phyloP scores from a whole-genome alignment of 1,284 basidiomycete genomes.

The Naganishia sp. region DNA sequence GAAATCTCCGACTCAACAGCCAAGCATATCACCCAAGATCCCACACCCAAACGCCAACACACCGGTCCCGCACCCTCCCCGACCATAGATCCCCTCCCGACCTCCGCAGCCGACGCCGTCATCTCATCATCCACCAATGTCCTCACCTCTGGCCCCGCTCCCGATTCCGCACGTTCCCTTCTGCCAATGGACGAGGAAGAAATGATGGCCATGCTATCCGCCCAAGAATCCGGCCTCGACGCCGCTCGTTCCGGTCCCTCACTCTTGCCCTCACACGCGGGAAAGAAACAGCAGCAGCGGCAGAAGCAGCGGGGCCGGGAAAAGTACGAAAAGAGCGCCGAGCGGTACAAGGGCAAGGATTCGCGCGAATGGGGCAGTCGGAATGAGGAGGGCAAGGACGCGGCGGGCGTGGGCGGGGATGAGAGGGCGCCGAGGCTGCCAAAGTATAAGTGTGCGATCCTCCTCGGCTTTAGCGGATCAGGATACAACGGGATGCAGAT shows the following conservation, averaged over 20 bases:
- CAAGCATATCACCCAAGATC: not conserved
- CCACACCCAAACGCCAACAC: constrained; percentile 19
- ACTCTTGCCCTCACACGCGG: not conserved
- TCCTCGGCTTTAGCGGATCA: constrained; percentile 59
- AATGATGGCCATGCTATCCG: constrained; percentile 28
- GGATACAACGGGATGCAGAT: constrained; percentile 92
- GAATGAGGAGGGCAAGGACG: constrained; percentile 1
- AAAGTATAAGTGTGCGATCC: constrained; percentile 60
- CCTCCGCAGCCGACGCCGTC: constrained; percentile 5
- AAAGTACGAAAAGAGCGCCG: constrained; percentile 23
- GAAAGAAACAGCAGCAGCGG: constrained; percentile 1
- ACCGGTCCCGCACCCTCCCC: not conserved
- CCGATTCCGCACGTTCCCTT: not conserved
- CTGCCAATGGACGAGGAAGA: constrained; percentile 24
- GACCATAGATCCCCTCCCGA: not conserved
- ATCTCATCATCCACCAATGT: constrained; percentile 5
- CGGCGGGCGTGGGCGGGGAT: constrained; percentile 16
- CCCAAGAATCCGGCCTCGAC: constrained; percentile 24
- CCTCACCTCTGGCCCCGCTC: not conserved
- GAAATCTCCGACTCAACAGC: not conserved
- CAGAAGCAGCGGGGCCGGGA: constrained; percentile 23
- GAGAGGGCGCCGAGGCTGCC: constrained; percentile 52
- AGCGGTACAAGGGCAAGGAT: constrained; percentile 29
- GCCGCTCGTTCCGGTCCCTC: constrained; percentile 14
- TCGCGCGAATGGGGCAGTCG: constrained; percentile 26